Evolutionary conservation across 2,329 filamentous ascomycete genomes (phyloP).

Genomic region (Aspergillus flavus): DNA sequence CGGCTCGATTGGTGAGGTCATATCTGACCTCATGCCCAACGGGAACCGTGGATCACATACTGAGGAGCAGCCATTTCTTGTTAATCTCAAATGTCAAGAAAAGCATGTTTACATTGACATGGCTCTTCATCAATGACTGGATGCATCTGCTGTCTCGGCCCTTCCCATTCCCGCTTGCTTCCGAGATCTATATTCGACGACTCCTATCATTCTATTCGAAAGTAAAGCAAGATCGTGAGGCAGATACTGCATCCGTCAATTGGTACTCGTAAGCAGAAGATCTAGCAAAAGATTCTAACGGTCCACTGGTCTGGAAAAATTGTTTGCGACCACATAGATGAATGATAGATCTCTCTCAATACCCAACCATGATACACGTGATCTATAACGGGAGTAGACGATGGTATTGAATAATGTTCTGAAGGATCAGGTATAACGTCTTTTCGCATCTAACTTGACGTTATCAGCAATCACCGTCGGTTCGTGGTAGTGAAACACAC

Average conservation of each 20-base stretch:
- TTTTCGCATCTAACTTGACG: neutral
- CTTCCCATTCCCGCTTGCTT: neutral
- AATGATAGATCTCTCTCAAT: neutral
- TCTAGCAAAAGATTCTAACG: rapidly evolving
- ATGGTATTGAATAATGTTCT: neutral
- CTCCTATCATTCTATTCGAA: neutral
- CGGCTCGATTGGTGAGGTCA: neutral
- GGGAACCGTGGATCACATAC: neutral
- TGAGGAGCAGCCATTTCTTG: neutral
- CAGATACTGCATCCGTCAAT: neutral
- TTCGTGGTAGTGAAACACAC: too few relatives aligned
- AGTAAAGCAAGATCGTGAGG: neutral
- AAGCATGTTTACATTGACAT: neutral
- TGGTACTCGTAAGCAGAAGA: neutral
- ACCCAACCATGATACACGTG: neutral
- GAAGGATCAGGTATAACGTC: neutral
- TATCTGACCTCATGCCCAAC: neutral
- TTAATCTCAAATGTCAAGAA: neutral
- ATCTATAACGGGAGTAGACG: neutral
- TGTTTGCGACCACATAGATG: neutral
- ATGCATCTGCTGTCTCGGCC: neutral
- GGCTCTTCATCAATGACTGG: neutral
- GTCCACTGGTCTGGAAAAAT: neutral
- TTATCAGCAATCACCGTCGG: neutral
- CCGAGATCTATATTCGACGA: neutral